phyloP scores from a whole-genome alignment of 306 rosid species.

The barrel medic (Medicago truncatula) region MtrunA17r5.0-ANR NC_053046.1:3843501-3844000 shows the following conservation, averaged over 20 bases:
- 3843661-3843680: neutral
- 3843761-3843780: neutral
- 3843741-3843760: neutral
- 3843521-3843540: slow-evolving; percentile 17
- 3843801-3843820: neutral
- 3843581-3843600: neutral
- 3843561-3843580: neutral
- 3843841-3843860: slow-evolving; percentile 6
- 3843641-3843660: neutral
- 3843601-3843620: neutral
- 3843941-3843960: slow-evolving; percentile 70
- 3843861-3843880: neutral
- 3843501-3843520: neutral
- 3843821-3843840: slow-evolving; percentile 18
- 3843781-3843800: too few relatives aligned
- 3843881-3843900: slow-evolving; percentile 4
- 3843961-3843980: slow-evolving; percentile 80
- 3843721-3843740: neutral
- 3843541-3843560: slow-evolving; percentile 1
- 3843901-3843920: slow-evolving; percentile 2
- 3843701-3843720: neutral
- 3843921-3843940: slow-evolving; percentile 6
- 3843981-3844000: slow-evolving; percentile 77
- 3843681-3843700: neutral
- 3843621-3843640: neutral